Evolutionary conservation across 192 early-diverging fungal species (phyloP).

Genomic region (Geosiphon pyriformis): DNA sequence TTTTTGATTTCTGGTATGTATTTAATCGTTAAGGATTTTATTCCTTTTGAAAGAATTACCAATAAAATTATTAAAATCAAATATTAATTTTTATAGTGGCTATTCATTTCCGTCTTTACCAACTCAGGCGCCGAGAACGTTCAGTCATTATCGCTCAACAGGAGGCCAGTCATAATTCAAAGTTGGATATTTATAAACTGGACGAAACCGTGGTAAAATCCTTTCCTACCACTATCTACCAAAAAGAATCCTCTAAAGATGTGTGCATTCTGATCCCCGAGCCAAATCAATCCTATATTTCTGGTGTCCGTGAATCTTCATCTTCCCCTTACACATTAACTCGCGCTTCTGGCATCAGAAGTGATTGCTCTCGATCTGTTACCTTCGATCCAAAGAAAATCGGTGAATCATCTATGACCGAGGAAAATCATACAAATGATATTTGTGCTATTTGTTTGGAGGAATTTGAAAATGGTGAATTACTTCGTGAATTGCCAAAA

Average conservation of each 20-base stretch:
- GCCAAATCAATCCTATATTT: neutral
- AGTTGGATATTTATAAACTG: constrained; percentile 11
- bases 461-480: constrained; percentile 34
- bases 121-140: constrained; percentile 21
- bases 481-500: constrained; percentile 28
- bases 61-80: neutral
- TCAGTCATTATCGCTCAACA: constrained; percentile 9
- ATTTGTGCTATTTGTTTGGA: constrained; percentile 41
- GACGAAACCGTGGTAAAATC: constrained; percentile 17
- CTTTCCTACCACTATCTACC: constrained; percentile 11
- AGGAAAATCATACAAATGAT: constrained; percentile 25
- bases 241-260: neutral
- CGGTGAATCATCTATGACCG: neutral
- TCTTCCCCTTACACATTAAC: neutral
- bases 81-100: neutral
- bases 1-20: constrained; percentile 18
- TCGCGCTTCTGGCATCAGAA: neutral
- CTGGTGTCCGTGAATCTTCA: neutral
- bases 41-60: neutral
- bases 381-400: too few relatives aligned
- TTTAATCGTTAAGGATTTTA: neutral
- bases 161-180: constrained; percentile 5
- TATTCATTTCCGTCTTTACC: constrained; percentile 22
- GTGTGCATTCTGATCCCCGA: neutral
- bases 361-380: too few relatives aligned